Percentiles rank a stretch among this genome's conserved stretches.
These are phyloP conservation scores for Lipomyces spencermartinsiae DNA, from an alignment of 805 yeast genomes.

Conservation along the genomic window DNA sequence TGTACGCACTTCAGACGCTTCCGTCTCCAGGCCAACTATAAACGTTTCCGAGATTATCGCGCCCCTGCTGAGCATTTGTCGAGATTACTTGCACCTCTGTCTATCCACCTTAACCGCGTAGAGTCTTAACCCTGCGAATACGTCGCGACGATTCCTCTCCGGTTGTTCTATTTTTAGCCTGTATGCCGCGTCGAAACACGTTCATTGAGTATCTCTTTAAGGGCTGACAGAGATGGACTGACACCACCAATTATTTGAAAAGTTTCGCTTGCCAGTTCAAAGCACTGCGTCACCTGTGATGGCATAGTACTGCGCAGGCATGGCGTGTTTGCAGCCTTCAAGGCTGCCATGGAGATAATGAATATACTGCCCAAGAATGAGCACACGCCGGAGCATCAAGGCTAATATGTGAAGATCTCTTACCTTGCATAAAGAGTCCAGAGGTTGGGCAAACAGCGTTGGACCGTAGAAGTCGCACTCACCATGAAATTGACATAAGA, in stretches of 20 bases:
- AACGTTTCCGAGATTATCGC: no score
- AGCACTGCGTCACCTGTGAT: not conserved
- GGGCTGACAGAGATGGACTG: not conserved
- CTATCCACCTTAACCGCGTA: no score
- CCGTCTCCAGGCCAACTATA: no score
- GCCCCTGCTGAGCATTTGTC: no score
- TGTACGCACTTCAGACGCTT: no score
- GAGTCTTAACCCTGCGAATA: no score
- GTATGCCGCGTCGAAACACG: slow-evolving; percentile 2
- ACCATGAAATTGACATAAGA: not conserved
- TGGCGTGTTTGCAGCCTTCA: slow-evolving; percentile 2
- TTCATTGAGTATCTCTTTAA: not conserved
- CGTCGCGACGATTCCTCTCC: not conserved
- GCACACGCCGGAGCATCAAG: not conserved
- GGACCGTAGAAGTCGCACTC: not conserved
- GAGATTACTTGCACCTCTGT: no score
- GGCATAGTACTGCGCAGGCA: slow-evolving; percentile 1
- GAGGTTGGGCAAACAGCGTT: not conserved
- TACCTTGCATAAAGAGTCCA: slow-evolving; percentile 1
- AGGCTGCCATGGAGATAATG: slow-evolving; percentile 4
- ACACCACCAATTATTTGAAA: not conserved
- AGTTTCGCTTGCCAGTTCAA: not conserved
- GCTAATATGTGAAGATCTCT: not conserved
- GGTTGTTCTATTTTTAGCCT: slow-evolving; percentile 20
- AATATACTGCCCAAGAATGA: not conserved